Evolutionary conservation across 75 land plant species (phyloP).

Genomic region (Sequoiadendron giganteum): DNA sequence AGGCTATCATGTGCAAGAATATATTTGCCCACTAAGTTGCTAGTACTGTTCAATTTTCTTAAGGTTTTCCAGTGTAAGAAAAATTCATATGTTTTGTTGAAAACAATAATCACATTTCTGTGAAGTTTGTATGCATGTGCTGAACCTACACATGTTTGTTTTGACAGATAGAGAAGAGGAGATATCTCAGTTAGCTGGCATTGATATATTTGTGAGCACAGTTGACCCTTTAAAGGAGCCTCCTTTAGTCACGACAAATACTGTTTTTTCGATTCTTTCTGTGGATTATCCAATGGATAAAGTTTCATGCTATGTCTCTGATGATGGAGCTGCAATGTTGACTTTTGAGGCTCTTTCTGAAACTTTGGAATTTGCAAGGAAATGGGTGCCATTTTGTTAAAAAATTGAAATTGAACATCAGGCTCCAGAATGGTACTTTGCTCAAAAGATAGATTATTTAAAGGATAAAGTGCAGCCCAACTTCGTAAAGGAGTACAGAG

Average conservation of each 20-base stretch:
- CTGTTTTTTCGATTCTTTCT: slow-evolving; percentile 50
- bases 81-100: background rate
- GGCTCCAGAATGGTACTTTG: slow-evolving; percentile 56
- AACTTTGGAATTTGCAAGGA: slow-evolving; percentile 59
- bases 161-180: slow-evolving; percentile 36
- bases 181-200: slow-evolving; percentile 38
- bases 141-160: background rate
- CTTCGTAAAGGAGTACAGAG: slow-evolving; percentile 53
- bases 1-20: background rate
- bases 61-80: background rate
- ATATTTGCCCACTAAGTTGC: background rate
- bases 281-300: slow-evolving; percentile 62
- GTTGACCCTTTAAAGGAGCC: slow-evolving; percentile 49
- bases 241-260: slow-evolving; percentile 44
- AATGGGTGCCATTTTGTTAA: slow-evolving; percentile 61
- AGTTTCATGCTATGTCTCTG: slow-evolving; percentile 64
- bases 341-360: slow-evolving; percentile 51
- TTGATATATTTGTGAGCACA: slow-evolving; percentile 42
- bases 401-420: slow-evolving; percentile 52
- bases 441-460: slow-evolving; percentile 51
- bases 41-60: background rate
- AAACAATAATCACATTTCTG: background rate
- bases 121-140: background rate
- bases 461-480: slow-evolving; percentile 52
- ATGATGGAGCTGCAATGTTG: slow-evolving; percentile 61